Base-by-base conservation (phyloP, 768 basidiomycete genomes). In the Xanthoconium stramineum region DNA sequence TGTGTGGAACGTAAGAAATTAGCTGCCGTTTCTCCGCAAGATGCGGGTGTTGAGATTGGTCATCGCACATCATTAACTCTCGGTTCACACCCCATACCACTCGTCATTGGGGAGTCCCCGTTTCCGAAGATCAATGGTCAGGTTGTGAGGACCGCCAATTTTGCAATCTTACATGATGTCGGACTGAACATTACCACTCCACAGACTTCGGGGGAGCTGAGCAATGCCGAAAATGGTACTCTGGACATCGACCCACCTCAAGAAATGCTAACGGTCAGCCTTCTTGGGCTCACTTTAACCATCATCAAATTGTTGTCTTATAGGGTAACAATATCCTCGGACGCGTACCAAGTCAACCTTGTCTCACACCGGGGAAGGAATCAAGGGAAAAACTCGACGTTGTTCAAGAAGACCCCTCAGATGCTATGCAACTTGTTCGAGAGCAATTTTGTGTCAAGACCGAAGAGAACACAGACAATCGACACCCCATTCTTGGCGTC, bases 331-430 rank as follows among this genome's bases (percentile, higher is more conserved):
- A 30, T 50, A 46, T 38, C 29, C 37, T 42, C 28, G 28, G 30
- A 20, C 35, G 39, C 42, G 36, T 50, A 47, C 36, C 42, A 15
- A 52, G 19, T 47, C 36, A 47, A 40, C 43, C 19, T 15, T 42
- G 38, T 33, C 15, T 37, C n/a, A 72, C 70, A 47, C 48, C 63
- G 11, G 60, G 52, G 43, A 69, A 71, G 61, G 73, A 73, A 8
- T 69, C 72, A 12, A 72, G 69, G 70, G 69, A 68, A 47, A 59
- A 62, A 33, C 50, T 60, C 33, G 60, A 60, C 38, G 65, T 69
- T 35, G 46, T 58, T 24, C 58, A 51, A 37, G 43, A 45, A 24
- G 39, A 19, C n/a, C 2, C 14, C 15, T 53, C 55, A 28, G 35
- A 49, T 17, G 33, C 28, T 38, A 53, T 39, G 17, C 57, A 56